These are phyloP conservation scores for Apiospora marii DNA, from an alignment of 2,329 filamentous ascomycete genomes.

Conservation along the genomic window DNA sequence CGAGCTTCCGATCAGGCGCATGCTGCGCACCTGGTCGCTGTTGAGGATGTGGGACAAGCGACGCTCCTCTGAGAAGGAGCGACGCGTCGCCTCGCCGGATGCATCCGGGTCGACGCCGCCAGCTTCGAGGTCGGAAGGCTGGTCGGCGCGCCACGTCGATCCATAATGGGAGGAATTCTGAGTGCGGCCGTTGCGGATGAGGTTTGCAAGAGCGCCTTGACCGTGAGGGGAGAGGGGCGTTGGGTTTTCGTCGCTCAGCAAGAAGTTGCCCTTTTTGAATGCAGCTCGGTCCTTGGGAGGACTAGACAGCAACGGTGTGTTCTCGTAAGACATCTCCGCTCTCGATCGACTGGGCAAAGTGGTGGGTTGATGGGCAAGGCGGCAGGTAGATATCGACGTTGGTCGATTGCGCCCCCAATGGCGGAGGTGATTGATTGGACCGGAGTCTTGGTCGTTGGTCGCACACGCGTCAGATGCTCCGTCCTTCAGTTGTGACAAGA, in stretches of 20 bases:
- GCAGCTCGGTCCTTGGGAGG: conserved; percentile 35
- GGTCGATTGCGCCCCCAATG: not conserved
- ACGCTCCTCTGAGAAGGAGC: conserved; percentile 61
- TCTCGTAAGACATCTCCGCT: conserved; percentile 26
- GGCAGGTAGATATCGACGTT: not conserved
- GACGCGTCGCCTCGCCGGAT: conserved; percentile 54
- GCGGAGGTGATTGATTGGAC: not conserved
- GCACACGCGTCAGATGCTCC: not conserved
- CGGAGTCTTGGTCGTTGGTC: not conserved
- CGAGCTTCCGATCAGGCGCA: conserved; percentile 86
- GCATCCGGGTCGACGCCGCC: conserved; percentile 29
- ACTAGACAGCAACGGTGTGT: conserved; percentile 27
- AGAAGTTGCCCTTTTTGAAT: conserved; percentile 24
- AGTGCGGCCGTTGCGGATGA: conserved; percentile 39
- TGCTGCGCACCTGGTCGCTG: conserved; percentile 79
- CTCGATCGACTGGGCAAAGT: not conserved
- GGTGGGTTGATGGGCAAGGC: not conserved
- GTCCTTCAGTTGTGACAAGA: not conserved
- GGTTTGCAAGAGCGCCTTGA: conserved; percentile 38
- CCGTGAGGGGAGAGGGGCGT: conserved; percentile 35
- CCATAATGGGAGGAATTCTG: conserved; percentile 38
- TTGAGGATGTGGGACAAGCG: conserved; percentile 66
- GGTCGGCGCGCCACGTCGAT: conserved; percentile 37
- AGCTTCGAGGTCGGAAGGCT: conserved; percentile 36
- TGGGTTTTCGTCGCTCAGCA: conserved; percentile 37